Conservation (phyloP, 2,329 filamentous ascomycete species). For the Hypoxylon sp. region DNA sequence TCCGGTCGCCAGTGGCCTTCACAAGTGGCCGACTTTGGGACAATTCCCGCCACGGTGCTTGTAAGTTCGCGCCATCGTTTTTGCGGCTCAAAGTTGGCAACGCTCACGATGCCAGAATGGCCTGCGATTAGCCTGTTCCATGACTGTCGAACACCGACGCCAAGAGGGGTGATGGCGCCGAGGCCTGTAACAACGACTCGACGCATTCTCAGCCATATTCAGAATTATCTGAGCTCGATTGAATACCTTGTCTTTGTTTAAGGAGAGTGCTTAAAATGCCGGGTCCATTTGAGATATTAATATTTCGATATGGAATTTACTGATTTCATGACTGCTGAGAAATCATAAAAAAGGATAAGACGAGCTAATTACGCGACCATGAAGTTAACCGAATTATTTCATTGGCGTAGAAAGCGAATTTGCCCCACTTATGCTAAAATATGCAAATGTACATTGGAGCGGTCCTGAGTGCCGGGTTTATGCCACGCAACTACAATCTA, state of each 20-base stretch:
- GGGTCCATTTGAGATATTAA: slow-evolving; percentile 3
- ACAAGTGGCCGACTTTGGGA: slow-evolving; percentile 71
- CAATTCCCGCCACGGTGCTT: slow-evolving; percentile 86
- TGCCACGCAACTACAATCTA: slow-evolving; percentile 35
- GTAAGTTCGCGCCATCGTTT: slow-evolving; percentile 79
- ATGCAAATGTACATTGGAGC: slow-evolving; percentile 9
- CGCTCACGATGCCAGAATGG: slow-evolving; percentile 84
- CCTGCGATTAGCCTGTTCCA: slow-evolving; percentile 87
- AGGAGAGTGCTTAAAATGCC: not conserved
- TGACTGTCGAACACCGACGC: slow-evolving; percentile 81
- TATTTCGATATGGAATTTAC: slow-evolving; percentile 4
- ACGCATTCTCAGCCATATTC: slow-evolving; percentile 68
- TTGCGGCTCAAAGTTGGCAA: slow-evolving; percentile 71
- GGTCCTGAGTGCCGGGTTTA: slow-evolving; percentile 28
- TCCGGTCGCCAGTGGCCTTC: slow-evolving; percentile 64
- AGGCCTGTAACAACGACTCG: slow-evolving; percentile 88
- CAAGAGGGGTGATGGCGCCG: slow-evolving; percentile 86
- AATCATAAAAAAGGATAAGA: slow-evolving; percentile 10
- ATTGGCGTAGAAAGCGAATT: slow-evolving; percentile 1
- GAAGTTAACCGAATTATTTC: slow-evolving; percentile 26
- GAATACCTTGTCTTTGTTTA: no score
- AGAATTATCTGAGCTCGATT: slow-evolving; percentile 40
- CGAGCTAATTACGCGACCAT: slow-evolving; percentile 31
- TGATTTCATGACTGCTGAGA: slow-evolving; percentile 1
- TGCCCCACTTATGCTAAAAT: not conserved